Conservation (phyloP, 208 protist genomes). For the Jaenimonas drosophilae region DNA sequence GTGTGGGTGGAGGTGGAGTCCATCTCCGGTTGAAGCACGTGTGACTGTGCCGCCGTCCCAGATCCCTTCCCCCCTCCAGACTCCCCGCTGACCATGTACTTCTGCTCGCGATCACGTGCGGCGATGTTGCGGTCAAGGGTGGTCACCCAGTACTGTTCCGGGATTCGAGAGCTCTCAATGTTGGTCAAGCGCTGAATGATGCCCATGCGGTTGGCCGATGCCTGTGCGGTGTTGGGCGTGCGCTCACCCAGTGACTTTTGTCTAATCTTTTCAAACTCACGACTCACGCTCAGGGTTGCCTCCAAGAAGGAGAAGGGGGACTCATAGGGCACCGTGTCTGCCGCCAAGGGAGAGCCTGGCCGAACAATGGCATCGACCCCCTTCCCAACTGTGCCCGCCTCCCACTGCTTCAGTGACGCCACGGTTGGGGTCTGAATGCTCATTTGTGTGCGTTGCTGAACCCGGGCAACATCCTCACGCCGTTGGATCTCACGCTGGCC, state of each 20-base stretch:
- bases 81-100: not conserved
- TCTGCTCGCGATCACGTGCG: not conserved
- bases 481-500: conserved; percentile 2
- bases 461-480: not conserved
- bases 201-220: conserved; percentile 15
- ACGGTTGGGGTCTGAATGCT: not conserved
- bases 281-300: conserved; percentile 58
- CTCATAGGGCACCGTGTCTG: not conserved
- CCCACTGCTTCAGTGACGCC: not conserved
- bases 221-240: not conserved
- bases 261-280: conserved; percentile 58
- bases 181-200: conserved; percentile 39
- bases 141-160: conserved; percentile 62
- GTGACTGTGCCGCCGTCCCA: not conserved
- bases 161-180: conserved; percentile 49
- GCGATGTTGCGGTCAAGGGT: conserved; percentile 10
- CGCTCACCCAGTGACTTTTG: conserved; percentile 10
- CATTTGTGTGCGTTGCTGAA: not conserved
- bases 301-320: conserved; percentile 56
- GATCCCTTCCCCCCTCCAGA: not conserved
- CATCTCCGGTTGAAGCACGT: no score
- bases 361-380: not conserved
- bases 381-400: not conserved
- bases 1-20: not conserved
- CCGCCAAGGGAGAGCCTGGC: not conserved